Percentiles rank a stretch among this genome's conserved stretches.
Evolutionary conservation across 2,329 filamentous ascomycete genomes (phyloP).

Genomic region (Claviceps purpurea): DNA sequence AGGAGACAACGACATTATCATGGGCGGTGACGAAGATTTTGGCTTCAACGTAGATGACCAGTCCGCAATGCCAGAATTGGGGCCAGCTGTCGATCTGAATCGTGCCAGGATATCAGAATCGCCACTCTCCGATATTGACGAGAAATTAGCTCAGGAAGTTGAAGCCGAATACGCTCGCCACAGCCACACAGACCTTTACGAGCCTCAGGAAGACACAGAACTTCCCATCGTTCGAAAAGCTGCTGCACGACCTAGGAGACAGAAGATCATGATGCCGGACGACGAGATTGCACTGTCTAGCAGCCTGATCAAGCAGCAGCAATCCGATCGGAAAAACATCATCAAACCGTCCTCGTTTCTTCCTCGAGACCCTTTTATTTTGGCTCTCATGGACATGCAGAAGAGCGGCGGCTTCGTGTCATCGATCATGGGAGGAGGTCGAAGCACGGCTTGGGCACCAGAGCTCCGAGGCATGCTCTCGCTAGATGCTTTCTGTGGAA

Average conservation of each 20-base stretch:
- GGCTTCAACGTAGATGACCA: conserved; percentile 49
- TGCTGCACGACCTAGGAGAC: conserved; percentile 59
- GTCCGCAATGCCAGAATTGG: conserved; percentile 38
- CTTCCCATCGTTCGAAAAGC: conserved; percentile 50
- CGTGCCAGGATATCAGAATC: conserved; percentile 55
- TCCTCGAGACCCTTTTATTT: conserved; percentile 71
- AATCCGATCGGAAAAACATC: conserved; percentile 75
- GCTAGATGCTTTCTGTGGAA: conserved; percentile 62
- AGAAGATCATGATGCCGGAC: conserved; percentile 74
- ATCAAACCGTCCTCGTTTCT: conserved; percentile 72
- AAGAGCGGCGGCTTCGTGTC: conserved; percentile 82
- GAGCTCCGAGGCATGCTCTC: conserved; percentile 90
- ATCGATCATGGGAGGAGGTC: conserved; percentile 69
- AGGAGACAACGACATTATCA: conserved; percentile 49
- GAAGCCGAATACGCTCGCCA: conserved; percentile 43
- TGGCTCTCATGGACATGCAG: conserved; percentile 85
- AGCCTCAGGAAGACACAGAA: conserved; percentile 44
- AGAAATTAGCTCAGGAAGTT: conserved; percentile 45
- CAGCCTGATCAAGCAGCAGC: conserved; percentile 71
- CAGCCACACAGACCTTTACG: conserved; percentile 45
- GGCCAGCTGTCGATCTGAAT: conserved; percentile 32
- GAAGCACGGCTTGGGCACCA: conserved; percentile 72
- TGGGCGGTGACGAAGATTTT: conserved; percentile 49
- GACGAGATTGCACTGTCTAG: conserved; percentile 64
- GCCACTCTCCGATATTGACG: conserved; percentile 56